These are phyloP conservation scores for Acanthamoeba castellanii DNA, from an alignment of 208 protist species.

Conservation along the genomic window DNA sequence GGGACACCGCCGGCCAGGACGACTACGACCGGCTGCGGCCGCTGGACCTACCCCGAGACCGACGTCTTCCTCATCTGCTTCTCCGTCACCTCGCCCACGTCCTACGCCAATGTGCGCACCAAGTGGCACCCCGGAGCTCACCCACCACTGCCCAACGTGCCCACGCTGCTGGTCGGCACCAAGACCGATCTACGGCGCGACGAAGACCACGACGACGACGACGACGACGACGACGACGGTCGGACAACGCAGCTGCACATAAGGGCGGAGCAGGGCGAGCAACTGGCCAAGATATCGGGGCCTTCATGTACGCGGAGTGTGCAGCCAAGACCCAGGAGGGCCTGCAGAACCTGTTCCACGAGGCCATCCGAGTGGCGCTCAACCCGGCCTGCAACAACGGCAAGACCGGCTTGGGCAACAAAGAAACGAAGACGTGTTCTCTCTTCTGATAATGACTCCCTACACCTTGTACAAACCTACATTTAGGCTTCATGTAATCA, in stretches of 20 bases:
- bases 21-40: neutral
- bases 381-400: neutral
- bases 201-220: neutral
- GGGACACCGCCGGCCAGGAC: neutral
- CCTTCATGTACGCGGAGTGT: neutral
- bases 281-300: neutral
- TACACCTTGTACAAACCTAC: too few relatives aligned
- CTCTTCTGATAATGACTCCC: too few relatives aligned
- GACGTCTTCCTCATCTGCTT: slow-evolving; percentile 32
- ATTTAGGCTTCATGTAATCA: too few relatives aligned
- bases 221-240: neutral
- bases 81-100: neutral
- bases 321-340: neutral
- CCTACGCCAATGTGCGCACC: neutral
- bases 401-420: too few relatives aligned
- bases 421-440: too few relatives aligned
- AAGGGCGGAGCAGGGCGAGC: neutral
- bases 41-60: neutral
- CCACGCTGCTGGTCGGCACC: neutral
- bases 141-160: neutral
- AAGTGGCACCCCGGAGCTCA: neutral
- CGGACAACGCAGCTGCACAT: neutral
- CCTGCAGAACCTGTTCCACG: neutral
- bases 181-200: neutral
- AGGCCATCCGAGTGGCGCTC: neutral